These are phyloP conservation scores for Haplosporangium sp. DNA, from an alignment of 371 early-diverging fungal genomes.

Conservation along the genomic window DNA sequence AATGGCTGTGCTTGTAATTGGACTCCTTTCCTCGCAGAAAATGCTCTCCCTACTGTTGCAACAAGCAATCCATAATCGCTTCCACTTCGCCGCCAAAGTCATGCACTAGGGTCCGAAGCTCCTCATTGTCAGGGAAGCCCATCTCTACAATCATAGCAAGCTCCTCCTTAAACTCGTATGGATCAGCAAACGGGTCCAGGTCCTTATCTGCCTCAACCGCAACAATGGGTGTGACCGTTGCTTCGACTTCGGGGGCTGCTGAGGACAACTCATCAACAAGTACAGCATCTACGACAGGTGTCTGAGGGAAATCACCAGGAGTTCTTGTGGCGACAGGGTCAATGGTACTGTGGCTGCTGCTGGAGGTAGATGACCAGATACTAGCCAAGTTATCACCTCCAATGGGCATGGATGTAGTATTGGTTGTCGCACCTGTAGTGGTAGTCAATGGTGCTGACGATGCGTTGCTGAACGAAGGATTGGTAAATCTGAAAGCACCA, in stretches of 20 bases:
- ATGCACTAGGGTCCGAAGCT: conserved; percentile 23
- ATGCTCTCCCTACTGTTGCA: neutral
- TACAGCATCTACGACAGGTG: neutral
- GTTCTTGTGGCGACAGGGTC: conserved; percentile 1
- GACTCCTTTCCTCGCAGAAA: neutral
- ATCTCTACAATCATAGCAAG: conserved; percentile 27
- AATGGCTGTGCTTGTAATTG: too few relatives aligned
- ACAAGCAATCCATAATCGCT: conserved; percentile 29
- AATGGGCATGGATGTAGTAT: neutral
- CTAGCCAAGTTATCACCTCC: conserved; percentile 17
- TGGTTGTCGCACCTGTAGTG: neutral
- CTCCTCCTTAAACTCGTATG: conserved; percentile 42
- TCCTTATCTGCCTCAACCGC: neutral
- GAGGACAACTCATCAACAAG: neutral
- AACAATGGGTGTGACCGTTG: too few relatives aligned
- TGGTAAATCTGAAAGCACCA: neutral
- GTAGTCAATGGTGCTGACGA: neutral
- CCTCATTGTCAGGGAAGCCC: conserved; percentile 36
- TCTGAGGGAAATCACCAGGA: conserved; percentile 30
- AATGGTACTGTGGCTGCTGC: neutral
- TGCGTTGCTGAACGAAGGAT: too few relatives aligned
- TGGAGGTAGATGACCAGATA: conserved; percentile 6
- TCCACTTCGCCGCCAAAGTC: conserved; percentile 43
- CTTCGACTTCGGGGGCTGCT: neutral
- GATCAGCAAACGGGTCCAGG: conserved; percentile 38